Conservation (phyloP, 1,284 basidiomycete genomes). For the Thecaphora thlaspeos region DNA sequence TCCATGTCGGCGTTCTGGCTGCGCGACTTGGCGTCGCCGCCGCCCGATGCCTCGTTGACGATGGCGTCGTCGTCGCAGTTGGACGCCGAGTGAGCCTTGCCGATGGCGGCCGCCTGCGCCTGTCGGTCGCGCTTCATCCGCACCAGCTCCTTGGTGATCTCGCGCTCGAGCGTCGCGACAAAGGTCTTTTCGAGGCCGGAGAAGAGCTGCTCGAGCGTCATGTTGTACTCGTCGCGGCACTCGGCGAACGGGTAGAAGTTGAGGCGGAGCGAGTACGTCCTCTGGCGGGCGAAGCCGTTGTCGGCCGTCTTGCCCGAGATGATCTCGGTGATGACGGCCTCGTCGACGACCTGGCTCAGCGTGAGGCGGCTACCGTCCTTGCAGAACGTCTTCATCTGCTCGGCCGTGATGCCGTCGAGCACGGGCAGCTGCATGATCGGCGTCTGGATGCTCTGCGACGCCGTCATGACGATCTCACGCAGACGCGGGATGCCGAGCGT, state of each 20-base stretch:
- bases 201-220: constrained; percentile 73
- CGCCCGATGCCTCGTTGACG: constrained; percentile 46
- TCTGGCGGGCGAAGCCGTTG: constrained; percentile 65
- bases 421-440: constrained; percentile 91
- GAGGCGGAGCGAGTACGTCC: constrained; percentile 79
- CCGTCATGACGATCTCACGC: constrained; percentile 99
- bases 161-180: constrained; percentile 79
- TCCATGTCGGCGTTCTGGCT: constrained; percentile 27
- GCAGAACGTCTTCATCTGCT: constrained; percentile 72
- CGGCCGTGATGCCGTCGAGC: constrained; percentile 43
- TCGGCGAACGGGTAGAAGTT: constrained; percentile 84
- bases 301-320: constrained; percentile 69
- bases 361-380: constrained; percentile 83
- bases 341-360: constrained; percentile 85
- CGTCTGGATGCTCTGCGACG: constrained; percentile 91
- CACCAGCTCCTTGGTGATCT: constrained; percentile 83
- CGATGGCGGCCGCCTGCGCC: constrained; percentile 76
- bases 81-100: constrained; percentile 67
- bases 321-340: constrained; percentile 77
- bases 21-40: constrained; percentile 9
- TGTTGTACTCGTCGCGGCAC: constrained; percentile 81
- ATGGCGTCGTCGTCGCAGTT: constrained; percentile 67
- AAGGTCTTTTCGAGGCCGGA: constrained; percentile 74
- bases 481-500: constrained; percentile 98
- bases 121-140: constrained; percentile 77